Percentiles rank a stretch among this genome's conserved stretches.
Conservation (phyloP, 176 grass and related monocot genomes). For the Paspalum vaginatum region DNA sequence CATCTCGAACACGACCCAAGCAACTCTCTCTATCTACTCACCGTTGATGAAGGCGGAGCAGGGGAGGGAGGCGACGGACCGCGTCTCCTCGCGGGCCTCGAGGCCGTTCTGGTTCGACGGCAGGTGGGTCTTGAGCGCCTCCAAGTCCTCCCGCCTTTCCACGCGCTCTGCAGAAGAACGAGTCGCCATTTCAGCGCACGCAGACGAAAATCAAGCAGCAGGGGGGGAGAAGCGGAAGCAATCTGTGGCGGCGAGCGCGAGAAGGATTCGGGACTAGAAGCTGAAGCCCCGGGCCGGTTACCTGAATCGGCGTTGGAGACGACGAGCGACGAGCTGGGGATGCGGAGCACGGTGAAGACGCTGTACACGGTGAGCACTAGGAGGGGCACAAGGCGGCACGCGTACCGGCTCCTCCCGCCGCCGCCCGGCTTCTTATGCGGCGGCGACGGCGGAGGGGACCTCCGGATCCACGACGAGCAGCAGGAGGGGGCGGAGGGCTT, state of each 20-base stretch:
- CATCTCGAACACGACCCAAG: not conserved
- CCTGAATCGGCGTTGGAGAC: constrained; percentile 67
- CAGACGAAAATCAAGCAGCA: not conserved
- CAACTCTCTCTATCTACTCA: constrained; percentile 15
- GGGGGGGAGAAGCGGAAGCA: not conserved
- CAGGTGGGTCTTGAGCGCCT: constrained; percentile 85
- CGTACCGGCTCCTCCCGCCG: constrained; percentile 44
- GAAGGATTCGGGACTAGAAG: not conserved
- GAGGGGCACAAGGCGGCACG: constrained; percentile 58
- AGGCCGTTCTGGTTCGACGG: constrained; percentile 59
- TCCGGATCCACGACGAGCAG: constrained; percentile 56
- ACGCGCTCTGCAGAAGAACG: constrained; percentile 44
- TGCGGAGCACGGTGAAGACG: constrained; percentile 59
- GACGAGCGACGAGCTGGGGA: constrained; percentile 62
- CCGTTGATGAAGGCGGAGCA: constrained; percentile 82
- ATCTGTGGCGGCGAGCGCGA: not conserved
- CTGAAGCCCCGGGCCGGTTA: not conserved
- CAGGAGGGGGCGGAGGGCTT: constrained; percentile 26
- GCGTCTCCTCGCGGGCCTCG: constrained; percentile 71
- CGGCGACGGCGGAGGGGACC: constrained; percentile 57
- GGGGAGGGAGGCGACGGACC: constrained; percentile 59
- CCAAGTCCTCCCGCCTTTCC: constrained; percentile 55
- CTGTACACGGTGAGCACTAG: constrained; percentile 70
- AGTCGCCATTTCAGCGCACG: constrained; percentile 31
- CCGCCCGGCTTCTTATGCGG: constrained; percentile 50